phyloP scores from a whole-genome alignment of 192 early-diverging fungal genomes.

The Coemansia sp. region DNA sequence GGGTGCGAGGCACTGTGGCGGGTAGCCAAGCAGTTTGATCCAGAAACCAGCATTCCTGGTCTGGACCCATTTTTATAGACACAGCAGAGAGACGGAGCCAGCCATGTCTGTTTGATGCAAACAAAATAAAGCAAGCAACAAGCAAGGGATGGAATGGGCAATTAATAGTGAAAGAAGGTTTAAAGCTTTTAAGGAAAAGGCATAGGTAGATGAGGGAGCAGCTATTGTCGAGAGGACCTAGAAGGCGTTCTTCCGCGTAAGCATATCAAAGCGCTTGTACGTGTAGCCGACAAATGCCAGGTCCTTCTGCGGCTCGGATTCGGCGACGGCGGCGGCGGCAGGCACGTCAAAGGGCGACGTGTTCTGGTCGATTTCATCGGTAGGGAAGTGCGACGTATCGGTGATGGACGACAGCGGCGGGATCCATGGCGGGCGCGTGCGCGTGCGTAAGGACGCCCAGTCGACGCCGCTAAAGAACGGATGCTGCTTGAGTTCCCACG shows the following conservation, averaged over 20 bases:
- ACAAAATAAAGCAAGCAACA: not conserved
- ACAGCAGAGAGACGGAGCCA: too few relatives aligned
- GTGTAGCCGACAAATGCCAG: constrained; percentile 99
- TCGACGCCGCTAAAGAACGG: constrained; percentile 93
- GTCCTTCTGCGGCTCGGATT: constrained; percentile 71
- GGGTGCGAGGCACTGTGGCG: constrained; percentile 88
- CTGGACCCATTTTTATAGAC: too few relatives aligned
- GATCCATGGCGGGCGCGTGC: constrained; percentile 84
- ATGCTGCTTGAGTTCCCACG: constrained; percentile 84
- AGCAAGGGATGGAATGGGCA: not conserved
- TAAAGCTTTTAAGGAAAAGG: too few relatives aligned
- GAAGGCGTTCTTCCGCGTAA: constrained; percentile 69
- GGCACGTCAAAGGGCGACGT: constrained; percentile 53
- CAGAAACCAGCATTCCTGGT: constrained; percentile 12
- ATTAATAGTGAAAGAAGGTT: not conserved
- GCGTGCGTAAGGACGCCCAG: constrained; percentile 79
- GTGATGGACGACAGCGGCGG: constrained; percentile 91
- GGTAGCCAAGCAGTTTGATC: constrained; percentile 57
- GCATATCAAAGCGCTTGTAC: constrained; percentile 87
- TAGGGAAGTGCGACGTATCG: constrained; percentile 97
- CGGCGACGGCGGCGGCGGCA: constrained; percentile 12
- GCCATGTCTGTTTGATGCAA: too few relatives aligned
- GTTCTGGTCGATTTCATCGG: constrained; percentile 83
- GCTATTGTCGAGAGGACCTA: constrained; percentile 27
- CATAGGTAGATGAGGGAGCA: too few relatives aligned